A percentile compares a stretch with the other conserved stretches of the same genome.
These are phyloP conservation scores for Candida taoyuanica DNA, from an alignment of 805 yeast species.

Conservation along the genomic window DNA sequence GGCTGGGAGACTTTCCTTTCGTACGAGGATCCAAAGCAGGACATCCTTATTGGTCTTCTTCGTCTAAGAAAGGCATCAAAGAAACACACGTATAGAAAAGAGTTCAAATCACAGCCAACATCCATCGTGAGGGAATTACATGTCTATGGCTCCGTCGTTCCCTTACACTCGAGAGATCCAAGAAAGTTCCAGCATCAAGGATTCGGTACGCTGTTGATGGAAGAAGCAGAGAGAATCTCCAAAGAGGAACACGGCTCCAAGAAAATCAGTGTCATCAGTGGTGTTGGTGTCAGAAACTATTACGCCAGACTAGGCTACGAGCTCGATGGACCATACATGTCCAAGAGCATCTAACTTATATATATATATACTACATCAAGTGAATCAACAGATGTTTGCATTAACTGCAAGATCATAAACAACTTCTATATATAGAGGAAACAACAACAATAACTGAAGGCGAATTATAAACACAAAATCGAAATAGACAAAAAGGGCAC, in stretches of 20 bases:
- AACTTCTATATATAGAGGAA: too few species aligned
- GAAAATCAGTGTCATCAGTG: slow-evolving; percentile 91
- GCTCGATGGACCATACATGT: slow-evolving; percentile 96
- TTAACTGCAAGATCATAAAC: too few species aligned
- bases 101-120: slow-evolving; percentile 76
- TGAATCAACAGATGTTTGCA: too few species aligned
- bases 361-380: too few species aligned
- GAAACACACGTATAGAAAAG: slow-evolving; percentile 86
- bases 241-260: slow-evolving; percentile 90
- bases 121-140: slow-evolving; percentile 96
- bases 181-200: slow-evolving; percentile 99
- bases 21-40: slow-evolving; percentile 96
- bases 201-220: slow-evolving; percentile 95
- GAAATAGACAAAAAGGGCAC: too few species aligned
- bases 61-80: slow-evolving; percentile 86
- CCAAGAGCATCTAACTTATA: slow-evolving; percentile 51
- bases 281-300: slow-evolving; percentile 96
- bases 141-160: slow-evolving; percentile 96
- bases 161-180: slow-evolving; percentile 93
- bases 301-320: slow-evolving; percentile 88
- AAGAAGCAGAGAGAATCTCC: slow-evolving; percentile 96
- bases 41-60: slow-evolving; percentile 85
- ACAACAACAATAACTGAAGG: too few species aligned
- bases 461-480: too few species aligned
- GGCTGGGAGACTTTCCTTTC: slow-evolving; percentile 98